phyloP scores from a whole-genome alignment of 2,329 filamentous ascomycete genomes.

The Lachnellula willkommii region DNA sequence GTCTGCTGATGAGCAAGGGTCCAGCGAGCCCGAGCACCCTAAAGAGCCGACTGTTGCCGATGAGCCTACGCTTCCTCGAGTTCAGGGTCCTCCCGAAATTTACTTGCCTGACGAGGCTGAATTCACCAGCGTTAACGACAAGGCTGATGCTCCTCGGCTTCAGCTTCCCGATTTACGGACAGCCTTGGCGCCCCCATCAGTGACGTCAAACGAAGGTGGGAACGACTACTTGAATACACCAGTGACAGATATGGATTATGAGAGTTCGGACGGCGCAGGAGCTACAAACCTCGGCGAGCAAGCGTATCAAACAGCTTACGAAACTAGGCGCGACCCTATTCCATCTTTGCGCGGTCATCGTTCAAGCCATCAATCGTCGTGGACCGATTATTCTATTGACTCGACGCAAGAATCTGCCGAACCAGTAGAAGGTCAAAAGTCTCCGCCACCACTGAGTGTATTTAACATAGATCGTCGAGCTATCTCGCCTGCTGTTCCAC shows the following conservation, averaged over 20 bases:
- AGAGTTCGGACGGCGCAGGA: slow-evolving; percentile 26
- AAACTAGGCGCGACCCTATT: slow-evolving; percentile 12
- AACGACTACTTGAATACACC: slow-evolving; percentile 24
- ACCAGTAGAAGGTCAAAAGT: not conserved
- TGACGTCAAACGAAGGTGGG: slow-evolving; percentile 14
- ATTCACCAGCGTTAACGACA: slow-evolving; percentile 5
- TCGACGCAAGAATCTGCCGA: slow-evolving; percentile 20
- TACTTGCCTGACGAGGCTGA: slow-evolving; percentile 10
- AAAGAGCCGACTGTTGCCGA: not conserved
- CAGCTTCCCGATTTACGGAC: slow-evolving; percentile 23
- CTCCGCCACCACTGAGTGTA: not conserved
- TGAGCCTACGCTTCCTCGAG: not conserved
- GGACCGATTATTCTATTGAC: slow-evolving; percentile 29
- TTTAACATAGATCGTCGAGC: not conserved
- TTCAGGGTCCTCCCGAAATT: slow-evolving; percentile 9
- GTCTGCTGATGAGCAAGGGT: slow-evolving; percentile 8
- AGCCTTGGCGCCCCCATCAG: slow-evolving; percentile 21
- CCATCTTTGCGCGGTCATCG: slow-evolving; percentile 17
- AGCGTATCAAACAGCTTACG: slow-evolving; percentile 17
- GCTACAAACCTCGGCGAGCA: slow-evolving; percentile 12
- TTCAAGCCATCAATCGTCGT: slow-evolving; percentile 24
- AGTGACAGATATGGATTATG: slow-evolving; percentile 30
- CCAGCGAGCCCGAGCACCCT: slow-evolving; percentile 1
- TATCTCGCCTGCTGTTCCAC: slow-evolving; percentile 15
- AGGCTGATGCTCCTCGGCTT: slow-evolving; percentile 14